phyloP scores from a whole-genome alignment of 306 rosid species.

The Quercus cerris region DNA sequence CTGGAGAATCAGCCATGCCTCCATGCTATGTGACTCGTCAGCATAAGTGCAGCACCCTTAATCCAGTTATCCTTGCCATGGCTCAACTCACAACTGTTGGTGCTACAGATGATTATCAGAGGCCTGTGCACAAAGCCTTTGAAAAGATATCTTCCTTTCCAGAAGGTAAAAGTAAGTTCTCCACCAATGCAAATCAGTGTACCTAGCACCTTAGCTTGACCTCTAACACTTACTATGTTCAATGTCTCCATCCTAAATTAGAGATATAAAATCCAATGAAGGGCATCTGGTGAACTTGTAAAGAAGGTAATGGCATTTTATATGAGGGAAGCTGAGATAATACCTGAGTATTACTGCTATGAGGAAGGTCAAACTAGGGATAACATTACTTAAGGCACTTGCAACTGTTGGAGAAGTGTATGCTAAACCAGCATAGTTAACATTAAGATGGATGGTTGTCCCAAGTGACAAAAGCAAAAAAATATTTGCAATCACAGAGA shows the following conservation, averaged over 20 bases:
- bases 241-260: constrained; percentile 34
- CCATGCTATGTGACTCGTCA: constrained; percentile 22
- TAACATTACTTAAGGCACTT: constrained; percentile 30
- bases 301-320: not conserved
- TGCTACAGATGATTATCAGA: constrained; percentile 5
- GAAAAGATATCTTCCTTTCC: constrained; percentile 30
- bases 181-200: constrained; percentile 36
- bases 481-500: constrained; percentile 16
- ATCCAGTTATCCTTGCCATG: constrained; percentile 28
- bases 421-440: constrained; percentile 27
- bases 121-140: constrained; percentile 23
- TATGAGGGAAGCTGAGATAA: not conserved
- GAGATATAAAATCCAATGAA: not conserved
- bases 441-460: constrained; percentile 31
- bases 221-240: constrained; percentile 27
- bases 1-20: constrained; percentile 43
- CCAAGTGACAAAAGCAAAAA: constrained; percentile 32
- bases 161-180: constrained; percentile 34
- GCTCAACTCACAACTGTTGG: not conserved
- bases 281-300: not conserved
- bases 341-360: constrained; percentile 30
- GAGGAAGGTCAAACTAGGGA: constrained; percentile 35
- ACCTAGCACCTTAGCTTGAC: constrained; percentile 38
- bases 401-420: constrained; percentile 34
- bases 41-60: constrained; percentile 39